Evolutionary conservation across 2,329 filamentous ascomycete species (phyloP).

Genomic region (Apiospora phragmitis): DNA sequence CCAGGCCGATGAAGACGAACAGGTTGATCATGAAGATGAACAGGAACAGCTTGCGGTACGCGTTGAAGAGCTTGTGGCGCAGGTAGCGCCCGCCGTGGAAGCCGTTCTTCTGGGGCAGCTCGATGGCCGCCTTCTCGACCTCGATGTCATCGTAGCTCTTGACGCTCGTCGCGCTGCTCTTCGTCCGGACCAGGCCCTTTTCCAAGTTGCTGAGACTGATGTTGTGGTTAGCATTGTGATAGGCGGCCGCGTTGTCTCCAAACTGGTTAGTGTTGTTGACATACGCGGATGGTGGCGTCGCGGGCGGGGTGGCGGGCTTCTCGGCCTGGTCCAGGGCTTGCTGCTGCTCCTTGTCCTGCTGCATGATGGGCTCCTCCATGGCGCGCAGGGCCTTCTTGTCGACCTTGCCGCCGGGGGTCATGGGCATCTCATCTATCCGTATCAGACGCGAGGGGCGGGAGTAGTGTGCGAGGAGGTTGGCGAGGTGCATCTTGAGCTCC

Average conservation of each 20-base stretch:
- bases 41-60: conserved; percentile 12
- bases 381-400: conserved; percentile 9
- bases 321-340: not conserved
- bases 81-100: conserved; percentile 5
- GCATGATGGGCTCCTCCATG: not conserved
- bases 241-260: not conserved
- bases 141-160: conserved; percentile 6
- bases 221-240: not conserved
- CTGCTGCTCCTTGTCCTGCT: no score
- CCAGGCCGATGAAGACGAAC: conserved; percentile 32
- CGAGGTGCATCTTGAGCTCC: not conserved
- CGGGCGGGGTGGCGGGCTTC: not conserved
- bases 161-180: not conserved
- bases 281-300: not conserved
- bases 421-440: not conserved
- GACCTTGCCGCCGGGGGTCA: conserved; percentile 7
- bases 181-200: conserved; percentile 2
- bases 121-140: conserved; percentile 4
- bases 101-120: conserved; percentile 10
- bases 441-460: not conserved
- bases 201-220: not conserved
- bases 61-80: conserved; percentile 12
- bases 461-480: not conserved
- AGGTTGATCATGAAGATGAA: conserved; percentile 12
- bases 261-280: not conserved